These are phyloP conservation scores for Cystobasidium sp. DNA, from an alignment of 1,284 basidiomycete species.

Conservation along the genomic window DNA sequence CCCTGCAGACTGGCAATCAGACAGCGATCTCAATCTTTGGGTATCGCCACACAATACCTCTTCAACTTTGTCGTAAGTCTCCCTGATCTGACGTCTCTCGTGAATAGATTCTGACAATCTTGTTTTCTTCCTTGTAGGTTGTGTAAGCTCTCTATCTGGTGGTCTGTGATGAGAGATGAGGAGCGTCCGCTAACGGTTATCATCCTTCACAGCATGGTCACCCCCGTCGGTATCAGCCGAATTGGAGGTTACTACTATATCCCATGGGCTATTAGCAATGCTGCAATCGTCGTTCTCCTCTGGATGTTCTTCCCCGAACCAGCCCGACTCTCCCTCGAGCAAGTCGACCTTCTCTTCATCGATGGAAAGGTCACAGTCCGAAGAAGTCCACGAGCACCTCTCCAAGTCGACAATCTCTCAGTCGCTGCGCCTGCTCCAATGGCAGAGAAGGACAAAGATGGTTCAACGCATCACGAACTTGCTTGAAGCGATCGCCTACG, in stretches of 20 bases:
- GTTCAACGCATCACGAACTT: constrained; percentile 1
- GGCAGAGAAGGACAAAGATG: constrained; percentile 28
- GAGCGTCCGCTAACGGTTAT: constrained; percentile 24
- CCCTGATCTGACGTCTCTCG: too few species aligned
- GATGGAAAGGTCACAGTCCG: constrained; percentile 50
- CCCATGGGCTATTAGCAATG: constrained; percentile 48
- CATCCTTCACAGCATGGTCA: constrained; percentile 42
- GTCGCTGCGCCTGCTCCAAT: not conserved
- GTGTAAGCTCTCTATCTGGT: too few species aligned
- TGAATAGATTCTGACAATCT: too few species aligned
- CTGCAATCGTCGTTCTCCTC: constrained; percentile 42
- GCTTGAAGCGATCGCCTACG: not conserved
- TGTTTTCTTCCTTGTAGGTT: not conserved
- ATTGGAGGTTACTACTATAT: constrained; percentile 14
- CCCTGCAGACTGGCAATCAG: constrained; percentile 17
- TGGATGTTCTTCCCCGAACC: constrained; percentile 49
- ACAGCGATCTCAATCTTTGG: constrained; percentile 40
- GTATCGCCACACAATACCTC: constrained; percentile 45
- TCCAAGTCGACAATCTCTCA: not conserved
- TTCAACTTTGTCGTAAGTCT: constrained; percentile 27
- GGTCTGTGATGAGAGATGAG: too few species aligned
- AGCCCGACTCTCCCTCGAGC: constrained; percentile 52
- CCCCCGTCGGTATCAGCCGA: constrained; percentile 45
- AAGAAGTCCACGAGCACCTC: constrained; percentile 34
- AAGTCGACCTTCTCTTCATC: constrained; percentile 55